phyloP scores from a whole-genome alignment of 2,329 filamentous ascomycete genomes.

The Diaporthe sp. region DNA sequence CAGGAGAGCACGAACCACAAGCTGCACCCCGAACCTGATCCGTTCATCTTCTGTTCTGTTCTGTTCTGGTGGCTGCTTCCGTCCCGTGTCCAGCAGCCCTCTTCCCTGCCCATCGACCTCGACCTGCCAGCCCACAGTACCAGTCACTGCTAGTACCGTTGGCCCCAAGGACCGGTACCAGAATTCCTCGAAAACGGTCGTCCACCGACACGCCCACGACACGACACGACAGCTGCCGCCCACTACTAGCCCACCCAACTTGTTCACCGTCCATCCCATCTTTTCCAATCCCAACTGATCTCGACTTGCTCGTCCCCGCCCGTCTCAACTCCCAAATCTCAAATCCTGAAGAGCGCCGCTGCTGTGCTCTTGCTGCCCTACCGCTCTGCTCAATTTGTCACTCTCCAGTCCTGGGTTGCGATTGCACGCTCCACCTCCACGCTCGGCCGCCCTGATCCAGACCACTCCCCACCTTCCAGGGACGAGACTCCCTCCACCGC shows the following conservation, averaged over 20 bases:
- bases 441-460: slow-evolving; percentile 20
- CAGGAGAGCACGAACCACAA: slow-evolving; percentile 29
- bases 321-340: slow-evolving; percentile 19
- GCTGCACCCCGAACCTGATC: slow-evolving; percentile 5
- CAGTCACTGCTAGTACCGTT: slow-evolving; percentile 26
- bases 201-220: slow-evolving; percentile 20
- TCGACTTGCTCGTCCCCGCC: slow-evolving; percentile 23
- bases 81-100: slow-evolving; percentile 32
- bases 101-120: slow-evolving; percentile 20
- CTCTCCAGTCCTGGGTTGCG: slow-evolving; percentile 6
- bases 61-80: slow-evolving; percentile 28
- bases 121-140: slow-evolving; percentile 22
- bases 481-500: slow-evolving; percentile 24
- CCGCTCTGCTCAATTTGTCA: slow-evolving; percentile 8
- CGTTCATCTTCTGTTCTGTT: neutral
- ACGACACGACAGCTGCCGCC: slow-evolving; percentile 28
- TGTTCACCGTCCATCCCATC: slow-evolving; percentile 27
- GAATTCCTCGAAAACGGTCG: slow-evolving; percentile 15
- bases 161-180: slow-evolving; percentile 18
- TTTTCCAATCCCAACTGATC: slow-evolving; percentile 22
- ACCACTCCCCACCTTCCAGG: slow-evolving; percentile 25
- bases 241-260: neutral
- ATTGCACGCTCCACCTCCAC: slow-evolving; percentile 25
- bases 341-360: slow-evolving; percentile 1
- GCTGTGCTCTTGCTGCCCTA: neutral